A percentile compares a stretch with the other conserved stretches of the same genome.
Conservation (phyloP, 768 basidiomycete species). For the Dentipellis fragilis region DNA sequence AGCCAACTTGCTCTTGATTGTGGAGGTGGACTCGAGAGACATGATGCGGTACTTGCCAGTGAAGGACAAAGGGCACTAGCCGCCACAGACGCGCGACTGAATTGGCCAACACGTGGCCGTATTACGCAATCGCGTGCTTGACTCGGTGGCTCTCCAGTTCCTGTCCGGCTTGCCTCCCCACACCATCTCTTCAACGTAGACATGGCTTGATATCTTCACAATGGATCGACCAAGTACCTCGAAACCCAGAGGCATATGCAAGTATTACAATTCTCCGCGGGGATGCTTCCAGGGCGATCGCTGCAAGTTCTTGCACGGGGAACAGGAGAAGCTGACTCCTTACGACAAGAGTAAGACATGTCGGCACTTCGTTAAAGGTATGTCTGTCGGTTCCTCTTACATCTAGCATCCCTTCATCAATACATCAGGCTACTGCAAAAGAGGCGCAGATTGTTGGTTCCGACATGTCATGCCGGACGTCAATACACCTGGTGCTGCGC, state of each 20-base stretch:
- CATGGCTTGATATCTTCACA: slow-evolving; percentile 10
- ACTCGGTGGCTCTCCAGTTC: background rate
- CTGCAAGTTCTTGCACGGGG: slow-evolving; percentile 74
- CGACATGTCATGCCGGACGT: slow-evolving; percentile 33
- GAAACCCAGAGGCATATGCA: slow-evolving; percentile 62
- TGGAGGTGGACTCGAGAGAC: slow-evolving; percentile 70
- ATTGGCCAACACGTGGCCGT: background rate
- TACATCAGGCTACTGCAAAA: slow-evolving; percentile 54
- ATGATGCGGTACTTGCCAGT: slow-evolving; percentile 25
- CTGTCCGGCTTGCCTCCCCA: background rate
- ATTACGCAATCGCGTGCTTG: background rate
- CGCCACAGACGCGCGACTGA: background rate
- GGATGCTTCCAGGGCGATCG: slow-evolving; percentile 60
- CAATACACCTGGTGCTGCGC: background rate
- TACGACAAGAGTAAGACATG: slow-evolving; percentile 68
- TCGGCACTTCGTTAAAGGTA: slow-evolving; percentile 51
- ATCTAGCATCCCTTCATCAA: background rate
- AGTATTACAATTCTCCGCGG: slow-evolving; percentile 48
- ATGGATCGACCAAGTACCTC: slow-evolving; percentile 49
- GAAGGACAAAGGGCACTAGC: too few relatives aligned
- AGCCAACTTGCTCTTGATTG: slow-evolving; percentile 59
- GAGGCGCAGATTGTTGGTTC: slow-evolving; percentile 72
- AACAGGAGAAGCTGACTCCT: slow-evolving; percentile 42
- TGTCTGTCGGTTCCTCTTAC: slow-evolving; percentile 4
- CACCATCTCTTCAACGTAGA: slow-evolving; percentile 1